A percentile compares a stretch with the other conserved stretches of the same genome.
These are phyloP conservation scores for Hypsizygus ulmarius DNA, from an alignment of 1,284 basidiomycete species.

Conservation along the genomic window DNA sequence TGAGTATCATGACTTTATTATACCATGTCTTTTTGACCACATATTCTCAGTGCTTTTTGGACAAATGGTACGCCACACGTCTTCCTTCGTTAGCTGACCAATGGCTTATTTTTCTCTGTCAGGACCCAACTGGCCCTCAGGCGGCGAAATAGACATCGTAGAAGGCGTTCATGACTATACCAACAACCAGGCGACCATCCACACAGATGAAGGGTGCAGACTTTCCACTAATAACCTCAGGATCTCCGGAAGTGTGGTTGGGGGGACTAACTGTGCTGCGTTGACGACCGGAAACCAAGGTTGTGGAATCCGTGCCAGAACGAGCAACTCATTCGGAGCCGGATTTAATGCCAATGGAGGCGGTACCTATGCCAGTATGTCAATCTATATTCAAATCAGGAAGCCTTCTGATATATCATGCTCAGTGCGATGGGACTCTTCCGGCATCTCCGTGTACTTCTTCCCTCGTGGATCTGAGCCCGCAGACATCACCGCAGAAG, in stretches of 20 bases:
- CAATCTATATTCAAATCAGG: neutral
- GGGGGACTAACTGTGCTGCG: slow-evolving; percentile 69
- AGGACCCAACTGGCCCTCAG: slow-evolving; percentile 71
- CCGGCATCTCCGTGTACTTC: slow-evolving; percentile 79
- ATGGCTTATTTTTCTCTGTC: slow-evolving; percentile 4
- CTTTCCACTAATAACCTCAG: slow-evolving; percentile 50
- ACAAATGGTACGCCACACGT: slow-evolving; percentile 31
- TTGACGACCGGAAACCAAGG: slow-evolving; percentile 65
- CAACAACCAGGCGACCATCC: slow-evolving; percentile 78
- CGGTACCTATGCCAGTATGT: slow-evolving; percentile 79
- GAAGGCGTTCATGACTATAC: slow-evolving; percentile 81
- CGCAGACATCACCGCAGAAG: slow-evolving; percentile 63
- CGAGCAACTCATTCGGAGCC: slow-evolving; percentile 57
- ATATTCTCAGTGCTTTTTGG: slow-evolving; percentile 44
- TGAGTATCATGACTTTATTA: slow-evolving; percentile 29
- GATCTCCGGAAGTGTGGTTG: slow-evolving; percentile 62
- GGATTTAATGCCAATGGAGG: slow-evolving; percentile 73
- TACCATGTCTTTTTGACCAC: slow-evolving; percentile 3
- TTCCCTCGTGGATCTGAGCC: slow-evolving; percentile 75
- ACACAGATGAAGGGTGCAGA: slow-evolving; percentile 71
- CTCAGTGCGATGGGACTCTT: slow-evolving; percentile 69
- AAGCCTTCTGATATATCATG: neutral
- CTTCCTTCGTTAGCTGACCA: neutral
- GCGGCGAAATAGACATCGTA: slow-evolving; percentile 84
- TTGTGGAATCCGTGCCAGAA: slow-evolving; percentile 59